These are phyloP conservation scores for Shiraia sp. DNA, from an alignment of 2,329 filamentous ascomycete genomes.

Conservation along the genomic window DNA sequence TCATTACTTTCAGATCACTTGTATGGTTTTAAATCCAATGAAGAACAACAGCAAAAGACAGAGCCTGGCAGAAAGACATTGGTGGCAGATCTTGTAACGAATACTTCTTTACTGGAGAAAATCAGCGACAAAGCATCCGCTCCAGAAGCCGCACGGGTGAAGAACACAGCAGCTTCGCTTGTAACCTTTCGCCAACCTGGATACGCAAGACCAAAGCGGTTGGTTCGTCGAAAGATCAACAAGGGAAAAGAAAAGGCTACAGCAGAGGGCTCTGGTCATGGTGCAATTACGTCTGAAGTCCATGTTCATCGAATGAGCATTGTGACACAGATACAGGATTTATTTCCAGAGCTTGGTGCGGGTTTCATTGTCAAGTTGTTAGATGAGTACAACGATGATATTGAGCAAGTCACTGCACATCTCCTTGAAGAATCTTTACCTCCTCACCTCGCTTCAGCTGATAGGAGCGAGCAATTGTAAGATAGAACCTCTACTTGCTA, in stretches of 20 bases:
- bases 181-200: constrained; percentile 60
- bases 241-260: constrained; percentile 65
- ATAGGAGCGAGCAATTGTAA: constrained; percentile 68
- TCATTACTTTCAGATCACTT: constrained; percentile 81
- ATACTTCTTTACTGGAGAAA: constrained; percentile 73
- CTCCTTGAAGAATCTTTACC: constrained; percentile 79
- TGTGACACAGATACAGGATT: constrained; percentile 87
- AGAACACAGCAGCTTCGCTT: constrained; percentile 64
- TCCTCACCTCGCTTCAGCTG: constrained; percentile 63
- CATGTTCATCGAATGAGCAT: constrained; percentile 83
- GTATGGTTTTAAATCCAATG: constrained; percentile 75
- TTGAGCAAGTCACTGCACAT: constrained; percentile 79
- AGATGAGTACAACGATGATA: constrained; percentile 75
- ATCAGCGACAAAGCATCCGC: constrained; percentile 59
- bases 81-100: constrained; percentile 79
- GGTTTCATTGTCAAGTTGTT: constrained; percentile 79
- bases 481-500: constrained; percentile 2
- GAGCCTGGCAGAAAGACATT: constrained; percentile 59
- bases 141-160: constrained; percentile 58
- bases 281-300: constrained; percentile 51
- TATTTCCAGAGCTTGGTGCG: constrained; percentile 85
- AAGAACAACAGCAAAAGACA: constrained; percentile 61
- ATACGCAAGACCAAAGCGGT: constrained; percentile 55
- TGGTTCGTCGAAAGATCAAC: constrained; percentile 61
- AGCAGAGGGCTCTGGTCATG: constrained; percentile 41